These are phyloP conservation scores for Tricholoma flavovirens DNA, from an alignment of 768 basidiomycete genomes.

Conservation along the genomic window DNA sequence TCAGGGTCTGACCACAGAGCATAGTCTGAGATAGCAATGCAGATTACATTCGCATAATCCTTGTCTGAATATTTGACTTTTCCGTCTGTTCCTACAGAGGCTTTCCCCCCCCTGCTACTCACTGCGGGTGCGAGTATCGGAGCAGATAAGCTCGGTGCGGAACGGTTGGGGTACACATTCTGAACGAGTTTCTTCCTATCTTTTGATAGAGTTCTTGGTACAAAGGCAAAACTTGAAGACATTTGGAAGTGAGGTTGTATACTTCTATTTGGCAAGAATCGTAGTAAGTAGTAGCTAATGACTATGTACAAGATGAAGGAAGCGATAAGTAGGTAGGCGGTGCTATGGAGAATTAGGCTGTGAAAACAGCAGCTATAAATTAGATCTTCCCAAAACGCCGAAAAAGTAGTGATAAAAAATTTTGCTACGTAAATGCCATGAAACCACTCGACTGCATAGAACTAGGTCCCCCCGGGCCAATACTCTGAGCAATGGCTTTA, in stretches of 20 bases:
- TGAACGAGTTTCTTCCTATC: constrained; percentile 15
- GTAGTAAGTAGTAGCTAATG: no score
- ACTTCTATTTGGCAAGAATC: no score
- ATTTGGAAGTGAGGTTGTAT: constrained; percentile 5
- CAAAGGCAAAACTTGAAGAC: constrained; percentile 34
- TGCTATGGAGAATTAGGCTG: no score
- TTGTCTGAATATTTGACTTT: constrained; percentile 25
- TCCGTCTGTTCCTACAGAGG: not conserved
- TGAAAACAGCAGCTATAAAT: not conserved
- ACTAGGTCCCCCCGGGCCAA: constrained; percentile 36
- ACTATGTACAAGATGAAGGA: no score
- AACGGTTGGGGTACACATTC: not conserved
- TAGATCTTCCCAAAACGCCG: not conserved
- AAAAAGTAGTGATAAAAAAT: not conserved
- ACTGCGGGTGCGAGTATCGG: not conserved
- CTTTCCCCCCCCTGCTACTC: not conserved
- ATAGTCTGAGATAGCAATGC: constrained; percentile 67
- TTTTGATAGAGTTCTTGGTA: constrained; percentile 43
- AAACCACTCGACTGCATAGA: constrained; percentile 30
- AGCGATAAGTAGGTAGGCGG: no score
- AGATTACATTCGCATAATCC: constrained; percentile 46
- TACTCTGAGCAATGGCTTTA: constrained; percentile 44
- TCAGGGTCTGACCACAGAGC: constrained; percentile 59
- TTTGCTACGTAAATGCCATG: constrained; percentile 22
- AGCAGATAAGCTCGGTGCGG: not conserved